Base-by-base conservation (phyloP, 2,329 filamentous ascomycete species). In the Pestalotiopsis sp. region DNA sequence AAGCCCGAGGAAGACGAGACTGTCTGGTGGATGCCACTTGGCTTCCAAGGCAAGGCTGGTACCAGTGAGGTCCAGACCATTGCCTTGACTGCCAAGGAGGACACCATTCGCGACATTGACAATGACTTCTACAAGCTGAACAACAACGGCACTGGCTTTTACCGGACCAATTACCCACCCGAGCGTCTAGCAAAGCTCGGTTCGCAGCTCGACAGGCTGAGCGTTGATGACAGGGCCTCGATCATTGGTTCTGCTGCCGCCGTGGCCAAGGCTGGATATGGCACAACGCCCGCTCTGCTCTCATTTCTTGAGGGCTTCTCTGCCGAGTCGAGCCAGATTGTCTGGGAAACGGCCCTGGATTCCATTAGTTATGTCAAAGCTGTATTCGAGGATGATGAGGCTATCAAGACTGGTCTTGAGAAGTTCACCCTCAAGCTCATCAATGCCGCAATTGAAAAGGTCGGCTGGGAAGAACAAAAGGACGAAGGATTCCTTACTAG, bases 81-180 rank as follows among this genome's bases (percentile, higher is more conserved):
- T 49, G 91, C 93, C 65, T 84, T 99, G 59, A 92, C 90, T 0
- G 84, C 87, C 68, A 98, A 93, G 82, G 87, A 93, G 74, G 91
- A 94, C 67, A 94, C 90, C 13, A 88, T 98, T 68, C 86, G 87
- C 63, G 91, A 92, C 70, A 84, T 97, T 68, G 89, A 94, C 73
- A 87, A 91, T 60, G 87, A 89, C 52, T 98, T 97, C 80, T 99
- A 98, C 84, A 97, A 97, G 83, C 86, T 99, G 75, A 99, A 99
- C 84, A 90, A 91, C 70, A 90, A 95, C 67, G 92, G 95, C 69
- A 94, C 91, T 65, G 95, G 94, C 31, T 98, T 90, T 77, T 98
- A 97, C 83, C 90, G 95, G 70, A 96, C 95, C 63, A 97, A 97
- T 81, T 97, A 98, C 78, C 94, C 96, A 4, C 90, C 93, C n/a